These are phyloP conservation scores for Aspergillus taichungensis DNA, from an alignment of 495 filamentous ascomycete species.

Conservation along the genomic window DNA sequence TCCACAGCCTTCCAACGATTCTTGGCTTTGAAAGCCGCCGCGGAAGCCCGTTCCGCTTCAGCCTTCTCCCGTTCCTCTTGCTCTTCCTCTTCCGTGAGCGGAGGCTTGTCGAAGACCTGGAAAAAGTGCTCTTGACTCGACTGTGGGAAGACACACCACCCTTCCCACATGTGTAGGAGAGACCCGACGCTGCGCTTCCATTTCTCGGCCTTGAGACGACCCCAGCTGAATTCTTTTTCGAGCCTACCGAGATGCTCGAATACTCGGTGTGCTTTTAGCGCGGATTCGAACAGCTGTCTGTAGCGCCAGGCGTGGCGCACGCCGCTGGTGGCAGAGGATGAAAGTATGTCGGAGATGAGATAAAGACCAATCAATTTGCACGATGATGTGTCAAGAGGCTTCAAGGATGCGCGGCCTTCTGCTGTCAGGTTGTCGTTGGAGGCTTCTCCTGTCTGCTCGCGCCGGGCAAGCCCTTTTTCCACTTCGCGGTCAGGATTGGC, in stretches of 20 bases:
- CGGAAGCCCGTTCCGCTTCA: slow-evolving; percentile 30
- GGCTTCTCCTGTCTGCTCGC: slow-evolving; percentile 32
- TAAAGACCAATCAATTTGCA: slow-evolving; percentile 79
- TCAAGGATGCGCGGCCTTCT: slow-evolving; percentile 16
- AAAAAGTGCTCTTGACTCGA: slow-evolving; percentile 66
- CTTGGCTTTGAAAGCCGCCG: slow-evolving; percentile 38
- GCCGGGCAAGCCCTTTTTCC: slow-evolving; percentile 25
- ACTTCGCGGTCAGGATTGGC: slow-evolving; percentile 49
- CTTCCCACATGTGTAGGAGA: slow-evolving; percentile 77
- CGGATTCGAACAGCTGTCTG: slow-evolving; percentile 72
- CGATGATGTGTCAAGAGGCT: slow-evolving; percentile 55
- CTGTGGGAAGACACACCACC: slow-evolving; percentile 78
- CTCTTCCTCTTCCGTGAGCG: slow-evolving; percentile 43
- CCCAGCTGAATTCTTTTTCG: slow-evolving; percentile 71
- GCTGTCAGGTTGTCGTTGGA: slow-evolving; percentile 19
- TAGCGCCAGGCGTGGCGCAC: slow-evolving; percentile 89
- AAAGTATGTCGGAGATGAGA: slow-evolving; percentile 80
- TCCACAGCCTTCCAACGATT: slow-evolving; percentile 68
- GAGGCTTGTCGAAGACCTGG: slow-evolving; percentile 64
- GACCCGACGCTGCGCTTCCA: slow-evolving; percentile 74
- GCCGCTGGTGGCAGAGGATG: slow-evolving; percentile 71
- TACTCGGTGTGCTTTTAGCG: slow-evolving; percentile 56
- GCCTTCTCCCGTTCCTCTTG: slow-evolving; percentile 43
- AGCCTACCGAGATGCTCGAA: slow-evolving; percentile 78
- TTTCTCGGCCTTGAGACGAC: slow-evolving; percentile 75